Conservation (phyloP, 306 rosid genomes). For the Sesbania bispinosa region DNA sequence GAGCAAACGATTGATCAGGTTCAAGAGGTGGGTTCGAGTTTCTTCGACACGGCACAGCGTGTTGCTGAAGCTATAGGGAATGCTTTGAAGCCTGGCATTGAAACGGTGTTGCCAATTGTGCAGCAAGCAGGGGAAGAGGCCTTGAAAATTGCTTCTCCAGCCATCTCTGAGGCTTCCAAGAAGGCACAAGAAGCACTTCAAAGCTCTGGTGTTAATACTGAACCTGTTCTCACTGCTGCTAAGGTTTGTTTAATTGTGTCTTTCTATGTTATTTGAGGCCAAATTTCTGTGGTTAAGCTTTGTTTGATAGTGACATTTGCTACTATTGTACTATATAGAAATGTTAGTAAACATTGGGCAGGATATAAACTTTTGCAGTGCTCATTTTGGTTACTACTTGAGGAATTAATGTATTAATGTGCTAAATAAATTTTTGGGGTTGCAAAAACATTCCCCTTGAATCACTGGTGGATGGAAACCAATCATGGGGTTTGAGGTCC, state of each 20-base stretch:
- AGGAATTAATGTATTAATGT: background rate
- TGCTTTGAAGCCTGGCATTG: slow-evolving; percentile 74
- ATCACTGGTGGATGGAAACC: background rate
- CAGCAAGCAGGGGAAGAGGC: slow-evolving; percentile 80
- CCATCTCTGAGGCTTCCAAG: slow-evolving; percentile 72
- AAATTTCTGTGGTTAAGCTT: background rate
- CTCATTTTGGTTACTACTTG: background rate
- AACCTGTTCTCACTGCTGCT: slow-evolving; percentile 67
- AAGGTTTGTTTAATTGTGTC: slow-evolving; percentile 46
- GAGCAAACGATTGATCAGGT: slow-evolving; percentile 79
- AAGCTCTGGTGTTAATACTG: slow-evolving; percentile 64
- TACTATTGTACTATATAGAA: background rate
- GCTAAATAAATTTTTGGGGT: background rate
- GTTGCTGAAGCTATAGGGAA: slow-evolving; percentile 42
- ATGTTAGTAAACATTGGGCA: background rate
- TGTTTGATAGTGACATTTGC: background rate
- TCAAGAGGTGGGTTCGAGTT: slow-evolving; percentile 67
- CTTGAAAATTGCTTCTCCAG: slow-evolving; percentile 69
- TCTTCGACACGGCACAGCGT: slow-evolving; percentile 46
- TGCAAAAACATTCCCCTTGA: background rate
- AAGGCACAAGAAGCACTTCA: slow-evolving; percentile 77
- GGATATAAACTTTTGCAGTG: background rate
- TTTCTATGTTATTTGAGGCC: background rate
- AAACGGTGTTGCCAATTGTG: slow-evolving; percentile 65
- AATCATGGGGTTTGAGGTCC: background rate